Conservation (phyloP, 371 early-diverging fungal genomes). For the Mortierella sp. region DNA sequence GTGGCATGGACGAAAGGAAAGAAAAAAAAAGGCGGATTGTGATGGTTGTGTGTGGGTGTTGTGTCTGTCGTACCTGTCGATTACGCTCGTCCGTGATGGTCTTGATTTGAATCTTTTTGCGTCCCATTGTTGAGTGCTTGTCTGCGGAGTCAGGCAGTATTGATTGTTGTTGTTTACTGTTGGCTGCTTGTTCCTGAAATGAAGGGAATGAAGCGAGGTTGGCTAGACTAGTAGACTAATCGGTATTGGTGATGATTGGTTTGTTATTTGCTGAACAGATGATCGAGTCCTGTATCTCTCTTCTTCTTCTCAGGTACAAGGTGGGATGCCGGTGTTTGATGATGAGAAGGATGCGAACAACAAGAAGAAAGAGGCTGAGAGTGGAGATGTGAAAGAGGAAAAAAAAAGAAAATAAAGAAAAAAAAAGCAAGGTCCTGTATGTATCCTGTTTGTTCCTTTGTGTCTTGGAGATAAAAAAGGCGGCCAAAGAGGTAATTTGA, state of each 20-base stretch:
- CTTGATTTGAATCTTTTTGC: conserved; percentile 97
- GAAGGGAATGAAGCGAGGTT: background rate
- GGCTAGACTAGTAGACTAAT: background rate
- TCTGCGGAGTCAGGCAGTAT: background rate
- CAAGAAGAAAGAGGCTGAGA: background rate
- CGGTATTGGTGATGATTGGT: background rate
- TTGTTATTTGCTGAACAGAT: too few species aligned
- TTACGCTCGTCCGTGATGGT: conserved; percentile 95
- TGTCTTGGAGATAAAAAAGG: background rate
- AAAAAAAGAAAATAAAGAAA: background rate
- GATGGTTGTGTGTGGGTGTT: background rate
- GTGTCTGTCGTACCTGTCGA: conserved; percentile 77
- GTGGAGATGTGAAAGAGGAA: background rate
- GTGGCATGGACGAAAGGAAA: conserved; percentile 1
- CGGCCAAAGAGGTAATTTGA: background rate
- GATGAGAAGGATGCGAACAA: background rate
- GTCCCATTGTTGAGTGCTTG: conserved; percentile 78
- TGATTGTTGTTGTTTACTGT: background rate
- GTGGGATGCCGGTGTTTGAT: too few species aligned
- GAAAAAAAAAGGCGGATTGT: background rate
- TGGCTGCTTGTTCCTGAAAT: conserved; percentile 5
- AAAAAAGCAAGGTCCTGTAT: background rate
- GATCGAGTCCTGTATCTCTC: background rate
- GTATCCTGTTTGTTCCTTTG: too few species aligned
- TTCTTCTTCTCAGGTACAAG: background rate